Evolutionary conservation across 805 yeast species (phyloP).

Genomic region (Suhomyces canberraensis): DNA sequence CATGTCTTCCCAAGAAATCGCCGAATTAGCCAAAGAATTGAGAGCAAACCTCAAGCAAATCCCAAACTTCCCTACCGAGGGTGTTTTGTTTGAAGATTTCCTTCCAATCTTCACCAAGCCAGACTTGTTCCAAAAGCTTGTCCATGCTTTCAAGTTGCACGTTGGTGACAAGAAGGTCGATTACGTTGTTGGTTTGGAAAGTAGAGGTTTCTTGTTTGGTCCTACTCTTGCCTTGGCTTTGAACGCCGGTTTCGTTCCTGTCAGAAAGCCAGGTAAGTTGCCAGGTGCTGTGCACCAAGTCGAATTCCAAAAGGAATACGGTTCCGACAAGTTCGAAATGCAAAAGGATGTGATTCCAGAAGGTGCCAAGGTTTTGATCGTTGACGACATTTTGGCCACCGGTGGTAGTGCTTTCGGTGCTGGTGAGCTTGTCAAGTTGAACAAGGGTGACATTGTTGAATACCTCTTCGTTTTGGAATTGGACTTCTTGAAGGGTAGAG

Average conservation of each 20-base stretch:
- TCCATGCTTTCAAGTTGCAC: slow-evolving; percentile 77
- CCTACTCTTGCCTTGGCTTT: slow-evolving; percentile 90
- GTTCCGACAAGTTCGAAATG: slow-evolving; percentile 83
- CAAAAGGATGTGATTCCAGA: slow-evolving; percentile 77
- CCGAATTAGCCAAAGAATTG: slow-evolving; percentile 35
- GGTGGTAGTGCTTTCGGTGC: slow-evolving; percentile 97
- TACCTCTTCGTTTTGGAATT: slow-evolving; percentile 90
- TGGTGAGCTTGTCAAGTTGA: slow-evolving; percentile 68
- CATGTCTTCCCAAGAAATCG: no score
- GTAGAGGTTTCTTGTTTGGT: slow-evolving; percentile 95
- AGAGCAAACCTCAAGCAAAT: slow-evolving; percentile 53
- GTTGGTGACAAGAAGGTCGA: slow-evolving; percentile 69
- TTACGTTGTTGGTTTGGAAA: slow-evolving; percentile 89
- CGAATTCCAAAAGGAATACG: slow-evolving; percentile 86
- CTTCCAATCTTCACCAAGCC: slow-evolving; percentile 90
- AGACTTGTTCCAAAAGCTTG: slow-evolving; percentile 69
- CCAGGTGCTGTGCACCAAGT: slow-evolving; percentile 82
- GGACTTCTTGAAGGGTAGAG: slow-evolving; percentile 92
- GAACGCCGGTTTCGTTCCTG: slow-evolving; percentile 89
- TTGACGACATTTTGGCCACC: slow-evolving; percentile 96
- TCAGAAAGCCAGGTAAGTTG: slow-evolving; percentile 91
- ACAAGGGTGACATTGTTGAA: slow-evolving; percentile 72
- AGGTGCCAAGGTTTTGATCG: slow-evolving; percentile 79
- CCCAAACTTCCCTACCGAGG: slow-evolving; percentile 92
- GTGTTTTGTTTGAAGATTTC: slow-evolving; percentile 92